Percentiles rank a stretch among this genome's conserved stretches.
Evolutionary conservation across 257 asterid genomes (phyloP).

Genomic region (Solanum paucissectum): DNA sequence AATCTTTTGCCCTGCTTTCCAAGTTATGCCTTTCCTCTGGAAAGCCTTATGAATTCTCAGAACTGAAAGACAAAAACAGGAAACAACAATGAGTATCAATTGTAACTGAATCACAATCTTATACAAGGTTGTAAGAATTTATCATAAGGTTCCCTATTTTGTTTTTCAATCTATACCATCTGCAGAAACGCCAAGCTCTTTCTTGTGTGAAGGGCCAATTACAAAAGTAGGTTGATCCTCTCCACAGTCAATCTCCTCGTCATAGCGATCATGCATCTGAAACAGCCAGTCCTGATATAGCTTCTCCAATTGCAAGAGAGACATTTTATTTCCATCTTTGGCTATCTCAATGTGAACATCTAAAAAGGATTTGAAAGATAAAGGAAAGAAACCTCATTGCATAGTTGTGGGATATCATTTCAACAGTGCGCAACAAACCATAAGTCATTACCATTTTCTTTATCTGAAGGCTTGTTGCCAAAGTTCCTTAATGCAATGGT

Average conservation of each 20-base stretch:
- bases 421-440: background rate
- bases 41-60: constrained; percentile 46
- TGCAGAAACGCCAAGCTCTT: constrained; percentile 37
- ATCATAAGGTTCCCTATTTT: background rate
- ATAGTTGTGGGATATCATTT: background rate
- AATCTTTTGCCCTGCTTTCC: constrained; percentile 62
- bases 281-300: constrained; percentile 47
- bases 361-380: constrained; percentile 8
- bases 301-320: constrained; percentile 41
- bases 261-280: constrained; percentile 49
- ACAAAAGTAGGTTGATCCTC: constrained; percentile 37
- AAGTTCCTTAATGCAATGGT: constrained; percentile 52
- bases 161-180: constrained; percentile 27
- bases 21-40: constrained; percentile 32
- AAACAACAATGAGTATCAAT: background rate
- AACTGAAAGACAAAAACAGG: constrained; percentile 25
- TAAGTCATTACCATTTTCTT: constrained; percentile 27
- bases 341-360: constrained; percentile 30
- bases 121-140: background rate
- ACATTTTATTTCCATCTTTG: constrained; percentile 37
- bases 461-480: constrained; percentile 34
- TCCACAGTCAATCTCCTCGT: constrained; percentile 44
- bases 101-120: background rate
- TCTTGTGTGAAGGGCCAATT: constrained; percentile 22
- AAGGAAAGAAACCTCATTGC: background rate